Conservation (phyloP, 768 basidiomycete species). For the Kwoniella sp. region DNA sequence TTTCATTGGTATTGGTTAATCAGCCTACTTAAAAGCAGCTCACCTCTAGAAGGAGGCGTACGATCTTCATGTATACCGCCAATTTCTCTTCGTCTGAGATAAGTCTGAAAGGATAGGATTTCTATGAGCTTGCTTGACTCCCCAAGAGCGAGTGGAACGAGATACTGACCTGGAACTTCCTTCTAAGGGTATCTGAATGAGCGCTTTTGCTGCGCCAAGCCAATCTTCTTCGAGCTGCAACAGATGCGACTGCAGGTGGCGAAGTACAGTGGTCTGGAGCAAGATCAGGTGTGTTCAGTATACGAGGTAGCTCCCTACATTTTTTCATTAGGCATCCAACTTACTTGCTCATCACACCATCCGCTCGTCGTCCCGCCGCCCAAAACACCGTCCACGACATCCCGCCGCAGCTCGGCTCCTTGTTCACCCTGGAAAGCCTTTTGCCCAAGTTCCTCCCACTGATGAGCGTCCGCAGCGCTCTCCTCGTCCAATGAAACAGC, state of each 20-base stretch:
- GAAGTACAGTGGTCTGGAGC: constrained; percentile 72
- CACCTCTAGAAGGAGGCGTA: constrained; percentile 82
- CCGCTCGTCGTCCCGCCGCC: constrained; percentile 67
- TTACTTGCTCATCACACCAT: constrained; percentile 91
- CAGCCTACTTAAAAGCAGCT: constrained; percentile 11
- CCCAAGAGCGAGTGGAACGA: background rate
- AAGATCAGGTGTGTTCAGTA: background rate
- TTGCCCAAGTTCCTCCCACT: constrained; percentile 35
- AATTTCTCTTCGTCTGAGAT: constrained; percentile 83
- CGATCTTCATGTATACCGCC: constrained; percentile 86
- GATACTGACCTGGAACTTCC: constrained; percentile 73
- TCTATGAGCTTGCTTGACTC: too few species aligned
- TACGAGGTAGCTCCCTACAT: background rate
- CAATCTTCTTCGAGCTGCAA: constrained; percentile 89
- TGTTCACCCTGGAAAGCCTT: constrained; percentile 40
- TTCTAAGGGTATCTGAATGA: constrained; percentile 90
- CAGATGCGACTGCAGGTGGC: constrained; percentile 88
- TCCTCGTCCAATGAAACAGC: constrained; percentile 61
- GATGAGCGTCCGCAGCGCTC: constrained; percentile 46
- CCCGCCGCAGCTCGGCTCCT: constrained; percentile 58
- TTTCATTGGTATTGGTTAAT: background rate
- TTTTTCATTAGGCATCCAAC: constrained; percentile 29
- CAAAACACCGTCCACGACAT: constrained; percentile 75
- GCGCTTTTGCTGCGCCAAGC: constrained; percentile 85
- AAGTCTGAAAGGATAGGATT: constrained; percentile 61